Evolutionary conservation across 2,329 filamentous ascomycete species (phyloP).

Genomic region (Aspergillus pseudotamarii): DNA sequence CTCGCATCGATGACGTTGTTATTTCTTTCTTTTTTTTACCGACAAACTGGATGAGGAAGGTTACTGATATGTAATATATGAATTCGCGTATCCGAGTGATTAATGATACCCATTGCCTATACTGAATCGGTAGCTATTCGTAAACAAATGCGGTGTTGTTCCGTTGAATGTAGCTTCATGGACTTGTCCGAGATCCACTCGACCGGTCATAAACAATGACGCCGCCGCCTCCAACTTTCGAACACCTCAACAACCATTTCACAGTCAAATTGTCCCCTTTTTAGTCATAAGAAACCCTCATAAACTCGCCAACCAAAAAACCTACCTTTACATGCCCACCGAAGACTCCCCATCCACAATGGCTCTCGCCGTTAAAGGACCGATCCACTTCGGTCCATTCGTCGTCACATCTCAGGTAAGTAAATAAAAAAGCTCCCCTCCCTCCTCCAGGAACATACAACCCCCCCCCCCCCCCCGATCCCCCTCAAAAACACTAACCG

Average conservation of each 20-base stretch:
- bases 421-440: background rate
- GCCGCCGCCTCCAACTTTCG: background rate
- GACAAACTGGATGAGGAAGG: conserved; percentile 3
- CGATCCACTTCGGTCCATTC: conserved; percentile 73
- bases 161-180: background rate
- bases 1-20: conserved; percentile 6
- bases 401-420: conserved; percentile 72
- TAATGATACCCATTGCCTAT: conserved; percentile 25
- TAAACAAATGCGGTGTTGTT: background rate
- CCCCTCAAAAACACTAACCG: conserved; percentile 3
- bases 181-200: background rate
- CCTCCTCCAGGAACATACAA: too few species aligned
- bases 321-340: conserved; percentile 13
- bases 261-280: background rate
- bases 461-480: too few species aligned
- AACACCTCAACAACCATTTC: background rate
- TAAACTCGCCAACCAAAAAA: background rate
- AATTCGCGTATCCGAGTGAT: conserved; percentile 13
- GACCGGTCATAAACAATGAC: background rate
- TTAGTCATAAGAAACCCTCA: background rate
- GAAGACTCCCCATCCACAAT: conserved; percentile 18
- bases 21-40: background rate
- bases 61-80: conserved; percentile 26
- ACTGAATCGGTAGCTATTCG: background rate
- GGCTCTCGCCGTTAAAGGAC: conserved; percentile 32